phyloP scores from a whole-genome alignment of 495 filamentous ascomycete genomes.

The Podospora appendiculata region DNA sequence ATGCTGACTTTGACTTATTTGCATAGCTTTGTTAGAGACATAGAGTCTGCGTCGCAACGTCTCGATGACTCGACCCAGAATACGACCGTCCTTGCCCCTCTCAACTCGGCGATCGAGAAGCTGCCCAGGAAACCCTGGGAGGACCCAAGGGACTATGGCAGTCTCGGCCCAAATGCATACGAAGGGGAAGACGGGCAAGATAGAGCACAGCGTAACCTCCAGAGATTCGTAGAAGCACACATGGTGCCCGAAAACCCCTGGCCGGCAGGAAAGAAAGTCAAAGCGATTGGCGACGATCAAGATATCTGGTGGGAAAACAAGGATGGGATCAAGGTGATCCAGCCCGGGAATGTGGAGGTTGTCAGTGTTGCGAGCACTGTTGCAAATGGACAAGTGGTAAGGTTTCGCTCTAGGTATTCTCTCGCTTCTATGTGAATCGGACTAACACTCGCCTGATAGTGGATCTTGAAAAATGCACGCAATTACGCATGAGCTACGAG shows the following conservation, averaged over 20 bases:
- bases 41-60: constrained; percentile 61
- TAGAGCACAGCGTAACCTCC: constrained; percentile 69
- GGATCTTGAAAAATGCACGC: constrained; percentile 61
- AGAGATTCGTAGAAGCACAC: constrained; percentile 82
- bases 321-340: constrained; percentile 62
- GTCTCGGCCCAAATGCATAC: constrained; percentile 70
- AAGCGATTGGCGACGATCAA: constrained; percentile 54
- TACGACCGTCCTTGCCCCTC: constrained; percentile 83
- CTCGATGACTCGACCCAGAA: constrained; percentile 63
- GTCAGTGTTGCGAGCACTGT: constrained; percentile 61
- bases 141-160: constrained; percentile 69
- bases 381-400: constrained; percentile 71
- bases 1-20: not conserved
- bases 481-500: constrained; percentile 43
- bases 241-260: constrained; percentile 72
- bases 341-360: constrained; percentile 72
- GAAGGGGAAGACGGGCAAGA: constrained; percentile 71
- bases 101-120: constrained; percentile 69
- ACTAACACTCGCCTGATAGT: constrained; percentile 22
- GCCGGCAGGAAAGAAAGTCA: constrained; percentile 64
- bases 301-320: constrained; percentile 77
- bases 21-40: constrained; percentile 61
- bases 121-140: constrained; percentile 95
- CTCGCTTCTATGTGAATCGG: not conserved
- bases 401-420: not conserved